Base-by-base conservation (phyloP, 23 red algal species). In the Cyanidioschyzon merolae region DNA sequence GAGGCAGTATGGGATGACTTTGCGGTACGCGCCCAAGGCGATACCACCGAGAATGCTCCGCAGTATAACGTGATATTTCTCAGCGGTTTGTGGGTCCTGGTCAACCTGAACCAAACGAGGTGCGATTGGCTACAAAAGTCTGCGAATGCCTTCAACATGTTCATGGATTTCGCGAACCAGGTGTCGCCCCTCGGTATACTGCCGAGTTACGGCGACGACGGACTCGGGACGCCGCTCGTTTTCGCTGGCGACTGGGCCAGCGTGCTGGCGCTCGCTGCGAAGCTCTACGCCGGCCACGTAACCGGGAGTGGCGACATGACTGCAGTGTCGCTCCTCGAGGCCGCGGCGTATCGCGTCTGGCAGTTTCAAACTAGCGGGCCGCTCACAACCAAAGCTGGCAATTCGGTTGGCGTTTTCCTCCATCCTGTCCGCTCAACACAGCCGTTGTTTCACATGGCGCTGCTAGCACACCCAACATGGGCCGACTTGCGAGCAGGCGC, bases 51-150 rank as follows among this genome's bases (percentile, higher is more conserved):
- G 63, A 71, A 71, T 35, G 63, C 63, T 35, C 63, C 63, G 12
- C 63, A 71, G 63, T 71, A 71, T 27, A 71, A 71, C 30, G 63
- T 71, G n/a, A 71, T 71, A 3, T 71, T 71, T 35, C 63, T 71
- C n/a, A 7, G 12, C 12, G 32, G 32, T 35, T 27, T 71, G 29
- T 71, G 21, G n/a, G n/a, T 71, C n/a, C 32, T 71, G 16, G 63
- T 35, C 12, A 35, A 71, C 32, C 12, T 7, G n/a, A 71, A 71
- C 63, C n/a, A 25, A 25, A 71, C 63, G 12, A 7, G 63, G 7
- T 27, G 32, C 16, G n/a, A 27, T 27, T 71, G 21, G n/a, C 32
- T 71, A 7, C 63, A 32, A 27, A 7, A 71, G 32, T 71, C 63
- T 3, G 63, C 63, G 3, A 35, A 25, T 32, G 63, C 63, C n/a